Base-by-base conservation (phyloP, 2,329 filamentous ascomycete species). In the Fusarium sp. region DNA sequence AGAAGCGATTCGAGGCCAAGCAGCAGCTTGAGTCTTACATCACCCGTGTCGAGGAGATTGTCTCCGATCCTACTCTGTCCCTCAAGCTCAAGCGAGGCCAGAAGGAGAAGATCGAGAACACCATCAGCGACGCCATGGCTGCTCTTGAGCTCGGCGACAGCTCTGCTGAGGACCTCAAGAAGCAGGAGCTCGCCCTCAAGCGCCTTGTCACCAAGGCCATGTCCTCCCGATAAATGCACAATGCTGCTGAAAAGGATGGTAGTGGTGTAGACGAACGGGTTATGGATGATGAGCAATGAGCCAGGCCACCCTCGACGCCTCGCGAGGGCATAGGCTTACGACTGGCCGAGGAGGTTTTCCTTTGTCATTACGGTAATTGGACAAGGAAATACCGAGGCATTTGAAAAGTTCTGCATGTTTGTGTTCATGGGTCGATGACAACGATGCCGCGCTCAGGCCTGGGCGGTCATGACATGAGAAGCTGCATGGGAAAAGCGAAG, bases 1-100 rank as follows among this genome's bases (percentile, higher is more conserved):
- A 93, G 92, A 98, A 98, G 94, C 94, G 93, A 84, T 98, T 98
- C 85, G 96, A 99, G 91, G 94, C 96, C 75, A 95, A 97, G 89
- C 96, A 99, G 89, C 95, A 98, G 88, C 94, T 99, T 77, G 96
- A 99, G 91, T 96, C 94, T 60, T 99, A 99, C 91, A 98, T 99
- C 85, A 92, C 93, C 84, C 94, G 96, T 83, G 96, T 98, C 75
- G 96, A 99, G 91, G 96, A 99, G 89, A 98, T 99, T 81, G 92
- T 98, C 84, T 97, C 94, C 53, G 96, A 99, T 89, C 96, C 96
- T 69, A 94, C 93, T 53, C 93, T 98, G 87, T 96, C 94, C 75
- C 90, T 98, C 83, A 98, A 97, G 92, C 91, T 99, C 84, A 98
- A 98, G 94, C 95, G 96, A 81, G 95, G 94, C 85, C 95, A 97